phyloP scores from a whole-genome alignment of 2,329 filamentous ascomycete genomes.

The Shiraia bambusicola region DNA sequence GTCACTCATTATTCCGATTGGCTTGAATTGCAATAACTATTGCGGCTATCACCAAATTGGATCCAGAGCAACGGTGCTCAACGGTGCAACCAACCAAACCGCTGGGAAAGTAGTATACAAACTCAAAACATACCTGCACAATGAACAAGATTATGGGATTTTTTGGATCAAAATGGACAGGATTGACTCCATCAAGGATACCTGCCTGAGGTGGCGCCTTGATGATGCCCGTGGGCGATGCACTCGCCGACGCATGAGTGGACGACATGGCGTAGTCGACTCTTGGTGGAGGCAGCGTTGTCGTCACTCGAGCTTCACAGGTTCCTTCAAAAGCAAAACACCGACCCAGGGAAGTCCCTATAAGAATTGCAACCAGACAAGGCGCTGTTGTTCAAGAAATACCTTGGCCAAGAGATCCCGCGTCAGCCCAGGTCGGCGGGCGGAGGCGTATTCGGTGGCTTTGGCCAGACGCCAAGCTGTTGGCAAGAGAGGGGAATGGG shows the following conservation, averaged over 20 bases:
- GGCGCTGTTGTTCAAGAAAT: not conserved
- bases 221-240: slow-evolving; percentile 18
- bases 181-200: slow-evolving; percentile 70
- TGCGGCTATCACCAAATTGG: not conserved
- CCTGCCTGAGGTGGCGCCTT: slow-evolving; percentile 60
- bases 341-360: not conserved
- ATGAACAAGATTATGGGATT: slow-evolving; percentile 77
- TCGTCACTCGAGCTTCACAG: slow-evolving; percentile 1
- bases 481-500: not conserved
- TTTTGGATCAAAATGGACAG: slow-evolving; percentile 66
- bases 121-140: slow-evolving; percentile 59
- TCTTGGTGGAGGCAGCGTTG: slow-evolving; percentile 3
- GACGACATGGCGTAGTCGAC: slow-evolving; percentile 22
- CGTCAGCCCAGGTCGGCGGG: slow-evolving; percentile 1
- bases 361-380: not conserved
- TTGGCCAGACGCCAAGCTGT: not conserved
- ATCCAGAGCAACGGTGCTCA: not conserved
- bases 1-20: not conserved
- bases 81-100: not conserved
- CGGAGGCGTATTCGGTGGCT: not conserved
- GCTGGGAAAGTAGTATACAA: not conserved
- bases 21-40: not conserved
- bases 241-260: slow-evolving; percentile 22
- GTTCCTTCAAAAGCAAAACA: not conserved
- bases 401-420: not conserved